Base-by-base conservation (phyloP, 805 yeast genomes). In the Yarrowia sp. region DNA sequence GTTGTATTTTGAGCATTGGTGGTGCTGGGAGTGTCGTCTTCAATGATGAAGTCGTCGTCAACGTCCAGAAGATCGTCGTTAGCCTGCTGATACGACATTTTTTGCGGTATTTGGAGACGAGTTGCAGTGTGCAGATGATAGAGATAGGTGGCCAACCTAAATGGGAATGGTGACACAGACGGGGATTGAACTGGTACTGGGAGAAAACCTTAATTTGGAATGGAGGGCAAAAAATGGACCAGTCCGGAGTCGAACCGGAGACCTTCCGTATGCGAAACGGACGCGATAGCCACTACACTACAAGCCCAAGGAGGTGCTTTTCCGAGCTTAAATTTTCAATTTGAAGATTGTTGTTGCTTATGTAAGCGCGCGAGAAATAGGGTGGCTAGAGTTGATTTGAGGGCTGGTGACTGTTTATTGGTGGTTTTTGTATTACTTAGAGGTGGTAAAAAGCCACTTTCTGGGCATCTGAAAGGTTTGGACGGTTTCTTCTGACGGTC, bases 201-300 rank as follows among this genome's bases (percentile, higher is more conserved):
- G 4, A 10, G n/a, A 0, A 8, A 49, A 49, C 38, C 22, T 35
- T 32, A n/a, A n/a, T n/a, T n/a, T n/a, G n/a, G n/a, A n/a, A n/a
- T n/a, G n/a, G n/a, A n/a, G n/a, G 16, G n/a, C 69, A 74, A 72
- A 58, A 70, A 56, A 45, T 75, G 77, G 77, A 75, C 77, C 71
- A 75, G 76, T 72, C 77, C 77, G 77, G 77, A 75, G 71, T 75
- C 74, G 77, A 75, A 75, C 77, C 77, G 77, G 77, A 75, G 77
- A 75, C 77, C 77, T 74, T 75, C 76, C 77, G 77, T 75, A 75
- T 75, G 77, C 77, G 75, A 75, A 75, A 75, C 77, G 77, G 76
- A 75, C 74, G 75, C 74, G 77, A 75, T 74, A 74, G 70, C 77
- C 77, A 74, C 77, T 74, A 75, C 77, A 74, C 77, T 74, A 74